These are phyloP conservation scores for Solanum chiquidenum DNA, from an alignment of 257 asterid species.

Conservation along the genomic window DNA sequence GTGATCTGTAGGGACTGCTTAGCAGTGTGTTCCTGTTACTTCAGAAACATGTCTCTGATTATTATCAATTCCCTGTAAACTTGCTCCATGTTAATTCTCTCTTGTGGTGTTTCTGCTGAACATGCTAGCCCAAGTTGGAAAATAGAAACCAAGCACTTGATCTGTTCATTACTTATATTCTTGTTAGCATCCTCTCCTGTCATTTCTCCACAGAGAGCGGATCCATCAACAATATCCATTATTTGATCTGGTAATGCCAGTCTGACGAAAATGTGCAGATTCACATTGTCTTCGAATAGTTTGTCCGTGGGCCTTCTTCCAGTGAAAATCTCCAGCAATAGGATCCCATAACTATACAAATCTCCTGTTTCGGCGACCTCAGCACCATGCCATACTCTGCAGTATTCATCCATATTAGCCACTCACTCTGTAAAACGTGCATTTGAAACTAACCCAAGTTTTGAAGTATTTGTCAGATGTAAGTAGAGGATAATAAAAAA, in stretches of 20 bases:
- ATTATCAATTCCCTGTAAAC: conserved; percentile 8
- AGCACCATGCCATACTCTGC: background rate
- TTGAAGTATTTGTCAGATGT: background rate
- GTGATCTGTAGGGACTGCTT: background rate
- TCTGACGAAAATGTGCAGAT: conserved; percentile 18
- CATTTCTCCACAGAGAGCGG: conserved; percentile 15
- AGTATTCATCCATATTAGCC: background rate
- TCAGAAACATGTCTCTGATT: conserved; percentile 4
- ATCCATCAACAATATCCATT: conserved; percentile 7
- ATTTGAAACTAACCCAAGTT: background rate
- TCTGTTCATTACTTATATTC: conserved; percentile 3
- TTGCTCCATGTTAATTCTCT: conserved; percentile 17
- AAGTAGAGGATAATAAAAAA: background rate
- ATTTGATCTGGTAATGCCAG: conserved; percentile 12
- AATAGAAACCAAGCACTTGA: conserved; percentile 4
- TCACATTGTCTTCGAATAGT: conserved; percentile 9
- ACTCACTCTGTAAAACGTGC: background rate
- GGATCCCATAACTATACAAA: conserved; percentile 11
- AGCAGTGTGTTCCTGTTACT: background rate
- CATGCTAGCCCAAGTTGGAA: conserved; percentile 22
- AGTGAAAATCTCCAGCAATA: conserved; percentile 25
- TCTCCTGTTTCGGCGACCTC: background rate
- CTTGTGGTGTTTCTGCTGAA: conserved; percentile 18
- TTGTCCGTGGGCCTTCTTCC: conserved; percentile 21
- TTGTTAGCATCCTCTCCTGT: conserved; percentile 9